These are phyloP conservation scores for Saussurea involucrata DNA, from an alignment of 129 eudicot species.

Conservation along the genomic window DNA sequence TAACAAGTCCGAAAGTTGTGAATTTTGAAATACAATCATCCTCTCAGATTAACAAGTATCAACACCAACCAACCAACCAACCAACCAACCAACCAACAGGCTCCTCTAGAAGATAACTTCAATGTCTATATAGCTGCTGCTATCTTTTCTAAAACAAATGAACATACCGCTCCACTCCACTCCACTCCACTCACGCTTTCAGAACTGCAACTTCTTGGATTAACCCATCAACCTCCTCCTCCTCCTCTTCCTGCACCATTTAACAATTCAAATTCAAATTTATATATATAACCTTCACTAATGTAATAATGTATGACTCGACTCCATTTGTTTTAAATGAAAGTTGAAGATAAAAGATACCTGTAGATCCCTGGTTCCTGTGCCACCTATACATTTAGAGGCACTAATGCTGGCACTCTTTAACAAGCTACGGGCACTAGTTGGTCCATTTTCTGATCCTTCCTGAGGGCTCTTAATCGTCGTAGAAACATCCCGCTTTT, in stretches of 20 bases:
- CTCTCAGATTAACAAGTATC: neutral
- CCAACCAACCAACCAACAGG: too few species aligned
- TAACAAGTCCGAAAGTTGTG: neutral
- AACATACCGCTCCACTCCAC: neutral
- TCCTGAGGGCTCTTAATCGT: slow-evolving; percentile 58
- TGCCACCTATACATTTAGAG: slow-evolving; percentile 73
- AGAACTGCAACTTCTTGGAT: slow-evolving; percentile 46
- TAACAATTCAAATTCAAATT: neutral
- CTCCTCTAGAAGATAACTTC: neutral
- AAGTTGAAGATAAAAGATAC: slow-evolving; percentile 28
- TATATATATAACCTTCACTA: neutral
- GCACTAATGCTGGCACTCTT: slow-evolving; percentile 97
- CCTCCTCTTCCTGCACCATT: slow-evolving; percentile 58
- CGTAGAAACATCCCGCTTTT: slow-evolving; percentile 46
- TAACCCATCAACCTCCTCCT: slow-evolving; percentile 59
- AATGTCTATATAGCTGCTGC: neutral
- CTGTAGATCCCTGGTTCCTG: slow-evolving; percentile 48
- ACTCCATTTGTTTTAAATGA: neutral
- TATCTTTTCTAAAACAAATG: neutral
- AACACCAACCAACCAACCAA: too few species aligned
- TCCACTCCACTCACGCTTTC: slow-evolving; percentile 34
- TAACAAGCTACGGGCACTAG: slow-evolving; percentile 76
- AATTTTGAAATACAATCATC: neutral
- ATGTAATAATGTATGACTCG: too few species aligned
- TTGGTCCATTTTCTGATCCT: slow-evolving; percentile 43